A percentile compares a stretch with the other conserved stretches of the same genome.
phyloP scores from a whole-genome alignment of 768 basidiomycete species.

The Tephrocybe rancida region DNA sequence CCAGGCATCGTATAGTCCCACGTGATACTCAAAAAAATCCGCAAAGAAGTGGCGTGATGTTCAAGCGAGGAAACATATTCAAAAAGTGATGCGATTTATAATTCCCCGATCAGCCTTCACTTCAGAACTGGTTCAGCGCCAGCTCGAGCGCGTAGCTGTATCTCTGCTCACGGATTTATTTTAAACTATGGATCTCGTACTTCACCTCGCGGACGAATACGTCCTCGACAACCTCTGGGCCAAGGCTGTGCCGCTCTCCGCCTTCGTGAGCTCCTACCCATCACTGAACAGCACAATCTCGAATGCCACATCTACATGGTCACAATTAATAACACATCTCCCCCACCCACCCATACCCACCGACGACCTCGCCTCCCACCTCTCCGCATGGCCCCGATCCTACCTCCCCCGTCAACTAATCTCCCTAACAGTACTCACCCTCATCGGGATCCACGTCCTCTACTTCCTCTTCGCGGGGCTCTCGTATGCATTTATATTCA shows the following conservation, averaged over 20 bases:
- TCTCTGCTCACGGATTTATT: too few relatives aligned
- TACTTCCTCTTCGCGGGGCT: constrained; percentile 87
- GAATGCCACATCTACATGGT: constrained; percentile 46
- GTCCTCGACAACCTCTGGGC: constrained; percentile 81
- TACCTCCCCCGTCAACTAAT: constrained; percentile 77
- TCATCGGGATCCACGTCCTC: constrained; percentile 79
- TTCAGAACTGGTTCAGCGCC: too few relatives aligned
- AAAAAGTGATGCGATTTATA: too few relatives aligned
- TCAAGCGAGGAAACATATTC: too few relatives aligned
- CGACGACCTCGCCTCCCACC: constrained; percentile 35
- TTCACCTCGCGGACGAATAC: constrained; percentile 68
- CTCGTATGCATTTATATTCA: constrained; percentile 88
- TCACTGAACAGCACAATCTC: constrained; percentile 42
- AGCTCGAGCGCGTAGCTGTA: too few relatives aligned
- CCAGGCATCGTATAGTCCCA: too few relatives aligned
- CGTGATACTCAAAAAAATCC: too few relatives aligned
- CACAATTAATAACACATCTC: constrained; percentile 52
- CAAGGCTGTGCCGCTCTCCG: constrained; percentile 64
- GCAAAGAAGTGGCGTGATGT: too few relatives aligned
- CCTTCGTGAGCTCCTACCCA: constrained; percentile 37
- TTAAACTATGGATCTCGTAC: constrained; percentile 86
- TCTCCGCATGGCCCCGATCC: constrained; percentile 86
- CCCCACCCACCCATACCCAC: constrained; percentile 56
- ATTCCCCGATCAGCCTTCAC: too few relatives aligned
- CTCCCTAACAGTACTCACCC: constrained; percentile 71